Base-by-base conservation (phyloP, 169 alveolate species). In the Amoebophrya sp. region DNA sequence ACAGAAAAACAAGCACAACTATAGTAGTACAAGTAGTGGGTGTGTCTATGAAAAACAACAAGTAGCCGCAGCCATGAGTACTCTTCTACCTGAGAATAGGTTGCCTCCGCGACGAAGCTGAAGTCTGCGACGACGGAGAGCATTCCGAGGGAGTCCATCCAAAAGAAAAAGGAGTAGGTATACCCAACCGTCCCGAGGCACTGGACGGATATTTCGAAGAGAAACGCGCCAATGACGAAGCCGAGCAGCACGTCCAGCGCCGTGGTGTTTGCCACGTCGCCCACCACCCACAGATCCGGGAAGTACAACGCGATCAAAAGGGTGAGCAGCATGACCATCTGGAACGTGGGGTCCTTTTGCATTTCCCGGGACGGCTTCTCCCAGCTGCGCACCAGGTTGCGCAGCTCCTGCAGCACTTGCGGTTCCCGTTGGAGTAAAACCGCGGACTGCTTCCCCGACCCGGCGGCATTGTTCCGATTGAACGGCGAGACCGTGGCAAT, bases 101-200 rank as follows among this genome's bases (percentile, higher is more conserved):
- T 66, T 2, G 18, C 10, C 32, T 7, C 39, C 35, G 18, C 18
- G 83, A 66, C 18, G 83, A 66, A 66, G 29, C 32, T 7, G 83
- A 66, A 66, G 83, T 66, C 83, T 1, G 83, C 32, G 83, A 66
- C 10, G 83, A 66, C 83, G 83, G 35, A 12, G 38, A 83, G 90
- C 54, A 39, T 39, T 7, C 90, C 90, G 3, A 83, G 1, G n/a
- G 33, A 3, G 47, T 83, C 90, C 41, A 38, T 38, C 90, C 90
- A 83, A 40, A 83, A 83, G 90, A 83, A 83, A 40, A 83, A 83
- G 90, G 39, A 12, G 53, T 23, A 83, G 23, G 47, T 14, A 32
- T 83, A 83, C 32, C 83, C 83, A 25, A 25, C 35, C 7, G 83
- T 66, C 35, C 39, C 83, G 32, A 66, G 35, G 35, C 83, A 66